Evolutionary conservation across 2,329 filamentous ascomycete genomes (phyloP), one percentile per base, ranked within the genome.

Genomic region (Trichoderma asperellum): DNA sequence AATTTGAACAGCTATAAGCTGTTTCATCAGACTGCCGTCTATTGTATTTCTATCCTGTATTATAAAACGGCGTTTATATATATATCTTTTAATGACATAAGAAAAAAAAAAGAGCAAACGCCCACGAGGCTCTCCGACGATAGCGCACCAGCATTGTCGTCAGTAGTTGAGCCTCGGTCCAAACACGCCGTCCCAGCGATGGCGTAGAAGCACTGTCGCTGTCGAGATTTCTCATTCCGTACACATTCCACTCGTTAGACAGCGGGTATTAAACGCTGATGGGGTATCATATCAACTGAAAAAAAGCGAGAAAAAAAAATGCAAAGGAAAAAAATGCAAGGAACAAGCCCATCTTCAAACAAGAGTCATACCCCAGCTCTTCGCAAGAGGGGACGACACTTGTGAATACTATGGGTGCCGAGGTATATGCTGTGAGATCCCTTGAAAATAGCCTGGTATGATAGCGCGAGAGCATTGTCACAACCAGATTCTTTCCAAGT

Each of bases 381-480:
- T n/a, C 18, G 11, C 34, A 27, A 11, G 10, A 35, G 49, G n/a
- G n/a, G 47, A 49, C 5, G 11, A 12, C 37, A 16, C 52, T 35
- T 56, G 40, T n/a, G n/a, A 16, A 34, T 11, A 11, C 10, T 14
- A 57, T 34, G 55, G 40, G 49, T 8, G 40, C 63, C 63, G 53
- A 56, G 55, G 27, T 24, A 43, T 27, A 40, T 65, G 57, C 63
- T 72, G 71, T 61, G 40, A 37, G 68, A 27, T 56, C 49, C 79
- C 57, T 29, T 53, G 49, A 12, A 40, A 59, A 34, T 6, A 37
- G 47, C 27, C 29, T 52, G 11, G 71, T 67, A 47, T 62, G 80
- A 86, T 86, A 86, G 85, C 84, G 85, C 80, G 82, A 74, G 78
- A 81, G 82, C 84, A 87, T 86, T 87, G 82, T 86, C 82, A 71